A percentile compares a stretch with the other conserved stretches of the same genome.
Evolutionary conservation across 2,329 filamentous ascomycete species (phyloP).

Genomic region (Periconia sp.): DNA sequence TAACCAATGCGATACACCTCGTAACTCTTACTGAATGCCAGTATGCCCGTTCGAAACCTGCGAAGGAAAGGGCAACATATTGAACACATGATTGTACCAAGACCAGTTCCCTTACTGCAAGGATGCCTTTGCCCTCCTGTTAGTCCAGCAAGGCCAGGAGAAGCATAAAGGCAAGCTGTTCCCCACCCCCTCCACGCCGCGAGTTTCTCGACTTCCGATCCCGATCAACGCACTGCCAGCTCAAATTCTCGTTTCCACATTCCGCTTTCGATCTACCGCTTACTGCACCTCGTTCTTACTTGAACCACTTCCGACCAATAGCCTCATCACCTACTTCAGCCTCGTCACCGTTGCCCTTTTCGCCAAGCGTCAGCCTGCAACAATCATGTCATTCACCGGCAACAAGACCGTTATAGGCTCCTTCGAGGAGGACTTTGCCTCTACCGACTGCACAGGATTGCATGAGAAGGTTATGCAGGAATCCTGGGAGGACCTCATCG

Average conservation of each 20-base stretch:
- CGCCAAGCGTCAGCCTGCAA: slow-evolving; percentile 4
- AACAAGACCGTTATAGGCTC: slow-evolving; percentile 7
- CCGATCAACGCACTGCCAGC: background rate
- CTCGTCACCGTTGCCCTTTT: slow-evolving; percentile 3
- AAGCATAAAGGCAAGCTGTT: slow-evolving; percentile 2
- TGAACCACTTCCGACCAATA: background rate
- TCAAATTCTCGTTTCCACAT: background rate
- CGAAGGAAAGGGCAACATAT: too few species aligned
- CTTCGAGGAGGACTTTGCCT: background rate
- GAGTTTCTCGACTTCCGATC: background rate
- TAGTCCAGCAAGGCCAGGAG: too few species aligned
- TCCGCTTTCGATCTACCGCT: background rate
- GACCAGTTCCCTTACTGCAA: too few species aligned
- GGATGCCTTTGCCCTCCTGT: too few species aligned
- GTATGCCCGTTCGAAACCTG: too few species aligned
- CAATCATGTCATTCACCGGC: slow-evolving; percentile 26
- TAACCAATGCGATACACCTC: too few species aligned
- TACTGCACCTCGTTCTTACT: background rate
- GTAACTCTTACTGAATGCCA: too few species aligned
- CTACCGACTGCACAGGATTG: slow-evolving; percentile 5
- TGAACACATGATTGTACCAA: too few species aligned
- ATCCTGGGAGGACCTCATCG: slow-evolving; percentile 8
- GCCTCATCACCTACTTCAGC: background rate
- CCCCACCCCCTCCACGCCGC: slow-evolving; percentile 1
- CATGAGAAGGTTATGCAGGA: slow-evolving; percentile 14